Evolutionary conservation across 2,329 filamentous ascomycete genomes (phyloP).

Genomic region (Parafenestella ontariensis): DNA sequence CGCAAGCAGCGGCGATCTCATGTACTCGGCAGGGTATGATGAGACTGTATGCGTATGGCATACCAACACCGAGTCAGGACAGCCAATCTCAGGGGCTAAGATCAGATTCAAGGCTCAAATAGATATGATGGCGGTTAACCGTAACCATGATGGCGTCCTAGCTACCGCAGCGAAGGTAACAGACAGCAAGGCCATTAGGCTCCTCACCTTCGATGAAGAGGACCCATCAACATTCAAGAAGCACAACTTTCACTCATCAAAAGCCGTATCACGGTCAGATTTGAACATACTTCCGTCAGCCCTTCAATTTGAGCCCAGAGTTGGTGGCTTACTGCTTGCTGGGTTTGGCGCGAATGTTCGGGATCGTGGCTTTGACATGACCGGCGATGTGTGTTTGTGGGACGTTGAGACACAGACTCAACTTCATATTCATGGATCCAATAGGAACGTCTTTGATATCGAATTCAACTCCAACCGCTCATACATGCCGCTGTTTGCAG

Average conservation of each 20-base stretch:
- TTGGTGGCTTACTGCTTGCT: constrained; percentile 57
- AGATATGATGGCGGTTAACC: constrained; percentile 58
- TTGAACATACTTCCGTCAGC: constrained; percentile 40
- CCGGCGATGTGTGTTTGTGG: constrained; percentile 64
- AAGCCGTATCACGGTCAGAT: constrained; percentile 36
- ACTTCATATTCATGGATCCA: constrained; percentile 54
- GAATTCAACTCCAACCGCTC: constrained; percentile 59
- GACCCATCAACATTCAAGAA: constrained; percentile 13
- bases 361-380: constrained; percentile 45
- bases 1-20: constrained; percentile 51
- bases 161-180: constrained; percentile 58
- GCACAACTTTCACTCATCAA: constrained; percentile 37
- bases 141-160: constrained; percentile 40
- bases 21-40: constrained; percentile 65
- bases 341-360: constrained; percentile 58
- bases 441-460: constrained; percentile 65
- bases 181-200: constrained; percentile 43
- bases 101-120: constrained; percentile 58
- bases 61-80: constrained; percentile 31
- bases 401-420: constrained; percentile 52
- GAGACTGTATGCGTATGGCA: constrained; percentile 55
- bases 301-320: constrained; percentile 39
- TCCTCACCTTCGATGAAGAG: constrained; percentile 32
- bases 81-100: constrained; percentile 23
- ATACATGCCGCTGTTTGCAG: constrained; percentile 57